A percentile compares a stretch with the other conserved stretches of the same genome.
These are phyloP conservation scores for Epichloe sp. DNA, from an alignment of 2,329 filamentous ascomycete genomes.

Conservation along the genomic window DNA sequence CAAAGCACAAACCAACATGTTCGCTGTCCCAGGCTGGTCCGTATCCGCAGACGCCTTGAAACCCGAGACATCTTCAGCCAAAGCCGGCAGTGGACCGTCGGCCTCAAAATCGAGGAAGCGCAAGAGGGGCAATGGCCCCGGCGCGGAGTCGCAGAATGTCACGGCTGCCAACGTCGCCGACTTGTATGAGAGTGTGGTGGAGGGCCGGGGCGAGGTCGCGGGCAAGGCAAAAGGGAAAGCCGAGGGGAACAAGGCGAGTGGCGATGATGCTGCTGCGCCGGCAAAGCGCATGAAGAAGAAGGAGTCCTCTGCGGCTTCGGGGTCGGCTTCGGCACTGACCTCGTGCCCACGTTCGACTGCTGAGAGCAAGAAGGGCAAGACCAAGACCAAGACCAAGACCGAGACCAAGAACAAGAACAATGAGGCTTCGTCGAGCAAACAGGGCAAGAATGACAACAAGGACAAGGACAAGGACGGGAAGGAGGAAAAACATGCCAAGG, in stretches of 20 bases:
- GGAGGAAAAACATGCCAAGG: slow-evolving; percentile 14
- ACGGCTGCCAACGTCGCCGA: slow-evolving; percentile 60
- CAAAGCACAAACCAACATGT: slow-evolving; percentile 44
- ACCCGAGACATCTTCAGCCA: slow-evolving; percentile 39
- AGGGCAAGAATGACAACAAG: slow-evolving; percentile 15
- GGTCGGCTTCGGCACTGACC: neutral
- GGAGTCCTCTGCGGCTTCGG: neutral
- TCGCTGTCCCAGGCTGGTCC: slow-evolving; percentile 88
- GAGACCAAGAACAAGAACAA: no score
- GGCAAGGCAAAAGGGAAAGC: slow-evolving; percentile 22
- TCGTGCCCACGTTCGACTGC: neutral
- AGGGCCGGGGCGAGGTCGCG: slow-evolving; percentile 34
- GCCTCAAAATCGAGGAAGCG: slow-evolving; percentile 44
- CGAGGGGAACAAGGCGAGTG: slow-evolving; percentile 5
- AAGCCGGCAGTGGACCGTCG: slow-evolving; percentile 17
- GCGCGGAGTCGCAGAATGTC: slow-evolving; percentile 29
- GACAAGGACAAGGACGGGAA: slow-evolving; percentile 24
- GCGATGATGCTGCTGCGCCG: neutral
- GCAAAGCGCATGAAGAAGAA: slow-evolving; percentile 5
- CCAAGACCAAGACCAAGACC: neutral
- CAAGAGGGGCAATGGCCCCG: slow-evolving; percentile 25
- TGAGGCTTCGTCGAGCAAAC: slow-evolving; percentile 9
- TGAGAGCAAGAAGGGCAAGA: neutral
- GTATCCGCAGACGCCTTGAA: slow-evolving; percentile 61
- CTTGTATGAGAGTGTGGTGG: slow-evolving; percentile 69